These are phyloP conservation scores for Bromus sterilis DNA, from an alignment of 176 grass and related monocot genomes.

Conservation along the genomic window DNA sequence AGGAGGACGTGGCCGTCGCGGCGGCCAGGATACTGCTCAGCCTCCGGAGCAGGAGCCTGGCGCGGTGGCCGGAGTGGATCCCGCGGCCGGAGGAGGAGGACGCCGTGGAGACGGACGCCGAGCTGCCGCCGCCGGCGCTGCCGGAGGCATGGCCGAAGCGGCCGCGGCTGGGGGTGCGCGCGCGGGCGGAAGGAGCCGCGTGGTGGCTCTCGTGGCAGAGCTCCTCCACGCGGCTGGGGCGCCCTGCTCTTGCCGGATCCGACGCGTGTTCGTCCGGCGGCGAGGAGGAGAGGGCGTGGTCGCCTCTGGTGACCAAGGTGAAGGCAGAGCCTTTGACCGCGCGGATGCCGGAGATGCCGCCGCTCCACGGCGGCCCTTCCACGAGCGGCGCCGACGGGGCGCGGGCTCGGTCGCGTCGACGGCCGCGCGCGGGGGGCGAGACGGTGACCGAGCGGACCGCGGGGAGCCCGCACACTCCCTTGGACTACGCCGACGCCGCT, in stretches of 20 bases:
- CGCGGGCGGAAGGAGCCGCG: background rate
- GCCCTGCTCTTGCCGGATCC: background rate
- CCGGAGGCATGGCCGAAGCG: background rate
- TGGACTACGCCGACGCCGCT: constrained; percentile 4
- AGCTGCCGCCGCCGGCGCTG: background rate
- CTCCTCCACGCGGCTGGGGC: background rate
- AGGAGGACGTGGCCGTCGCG: background rate
- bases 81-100: background rate
- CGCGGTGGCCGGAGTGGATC: constrained; percentile 3
- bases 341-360: background rate
- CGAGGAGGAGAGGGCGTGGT: background rate
- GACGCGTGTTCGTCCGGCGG: background rate
- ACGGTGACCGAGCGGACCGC: background rate
- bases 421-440: background rate
- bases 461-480: constrained; percentile 7
- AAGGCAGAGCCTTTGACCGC: background rate
- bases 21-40: constrained; percentile 31
- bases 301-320: background rate
- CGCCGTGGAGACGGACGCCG: background rate
- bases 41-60: background rate
- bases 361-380: background rate
- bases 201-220: background rate
- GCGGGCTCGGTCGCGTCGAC: background rate
- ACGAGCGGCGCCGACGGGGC: background rate
- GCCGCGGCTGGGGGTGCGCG: background rate